Conservation (phyloP, 2,329 filamentous ascomycete genomes). For the Furcasterigmium sp. region DNA sequence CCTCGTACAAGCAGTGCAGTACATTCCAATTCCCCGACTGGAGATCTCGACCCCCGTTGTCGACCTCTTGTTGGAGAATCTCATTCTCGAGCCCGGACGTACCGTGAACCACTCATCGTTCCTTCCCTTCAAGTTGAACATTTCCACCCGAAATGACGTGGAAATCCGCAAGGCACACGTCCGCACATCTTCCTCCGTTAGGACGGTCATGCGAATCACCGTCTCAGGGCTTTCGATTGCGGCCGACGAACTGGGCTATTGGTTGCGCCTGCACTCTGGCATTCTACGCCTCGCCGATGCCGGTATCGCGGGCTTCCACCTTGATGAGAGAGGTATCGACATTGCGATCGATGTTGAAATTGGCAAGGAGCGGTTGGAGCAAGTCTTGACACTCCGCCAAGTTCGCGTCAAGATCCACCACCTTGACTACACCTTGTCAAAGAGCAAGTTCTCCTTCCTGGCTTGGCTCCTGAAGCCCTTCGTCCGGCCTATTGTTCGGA, state of each 20-base stretch:
- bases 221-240: constrained; percentile 78
- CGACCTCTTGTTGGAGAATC: constrained; percentile 82
- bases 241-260: constrained; percentile 86
- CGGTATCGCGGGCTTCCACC: constrained; percentile 77
- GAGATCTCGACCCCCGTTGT: constrained; percentile 79
- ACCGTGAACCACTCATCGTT: constrained; percentile 86
- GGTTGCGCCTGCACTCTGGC: constrained; percentile 74
- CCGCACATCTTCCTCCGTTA: constrained; percentile 59
- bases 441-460: constrained; percentile 71
- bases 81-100: constrained; percentile 81
- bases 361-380: constrained; percentile 69
- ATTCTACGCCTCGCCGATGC: constrained; percentile 72
- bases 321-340: constrained; percentile 85
- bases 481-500: constrained; percentile 73
- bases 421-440: constrained; percentile 70
- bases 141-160: constrained; percentile 81
- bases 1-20: constrained; percentile 72
- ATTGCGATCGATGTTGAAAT: constrained; percentile 82
- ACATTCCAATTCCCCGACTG: constrained; percentile 84
- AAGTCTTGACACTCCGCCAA: constrained; percentile 70
- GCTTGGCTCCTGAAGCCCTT: constrained; percentile 82
- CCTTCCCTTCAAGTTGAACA: constrained; percentile 74
- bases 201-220: constrained; percentile 70
- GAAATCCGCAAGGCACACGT: constrained; percentile 76
- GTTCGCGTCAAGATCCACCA: constrained; percentile 84